phyloP scores from a whole-genome alignment of 164 flowering plant species.

The Tetracentron sinense region DNA sequence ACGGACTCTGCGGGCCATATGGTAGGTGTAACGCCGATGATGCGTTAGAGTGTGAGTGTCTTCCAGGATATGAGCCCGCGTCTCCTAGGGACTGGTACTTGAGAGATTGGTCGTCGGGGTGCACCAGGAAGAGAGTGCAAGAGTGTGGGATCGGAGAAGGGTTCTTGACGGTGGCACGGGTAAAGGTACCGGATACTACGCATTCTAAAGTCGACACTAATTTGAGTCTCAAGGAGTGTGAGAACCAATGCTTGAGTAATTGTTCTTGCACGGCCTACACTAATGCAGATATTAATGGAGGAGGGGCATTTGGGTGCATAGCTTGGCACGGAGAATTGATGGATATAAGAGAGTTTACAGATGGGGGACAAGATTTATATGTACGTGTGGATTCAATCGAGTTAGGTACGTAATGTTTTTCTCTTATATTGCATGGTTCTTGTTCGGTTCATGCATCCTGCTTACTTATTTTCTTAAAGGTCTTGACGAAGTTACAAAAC shows the following conservation, averaged over 20 bases:
- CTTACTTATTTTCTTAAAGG: too few relatives aligned
- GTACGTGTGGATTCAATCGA: constrained; percentile 21
- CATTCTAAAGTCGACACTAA: constrained; percentile 1
- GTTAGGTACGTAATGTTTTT: too few relatives aligned
- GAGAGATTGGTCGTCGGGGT: constrained; percentile 40
- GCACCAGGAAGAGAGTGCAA: constrained; percentile 16
- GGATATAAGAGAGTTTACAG: constrained; percentile 16
- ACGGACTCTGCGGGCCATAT: constrained; percentile 27
- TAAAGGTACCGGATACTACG: too few relatives aligned
- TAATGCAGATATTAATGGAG: constrained; percentile 6
- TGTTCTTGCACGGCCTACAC: constrained; percentile 44
- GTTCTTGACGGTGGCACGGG: constrained; percentile 30
- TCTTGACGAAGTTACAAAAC: too few relatives aligned
- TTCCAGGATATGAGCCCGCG: constrained; percentile 42
- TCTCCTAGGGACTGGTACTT: constrained; percentile 25
- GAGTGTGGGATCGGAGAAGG: constrained; percentile 28
- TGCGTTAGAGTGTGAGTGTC: constrained; percentile 18
- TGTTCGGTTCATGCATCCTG: too few relatives aligned
- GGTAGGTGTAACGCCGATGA: constrained; percentile 17
- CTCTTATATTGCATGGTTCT: too few relatives aligned
- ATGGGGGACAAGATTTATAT: constrained; percentile 26
- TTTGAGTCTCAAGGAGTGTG: constrained; percentile 22
- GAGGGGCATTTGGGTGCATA: constrained; percentile 31
- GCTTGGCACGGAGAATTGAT: constrained; percentile 25
- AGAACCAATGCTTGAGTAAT: constrained; percentile 26